These are phyloP conservation scores for Hordeum marinum DNA, from an alignment of 176 grass and related monocot species.

Conservation along the genomic window DNA sequence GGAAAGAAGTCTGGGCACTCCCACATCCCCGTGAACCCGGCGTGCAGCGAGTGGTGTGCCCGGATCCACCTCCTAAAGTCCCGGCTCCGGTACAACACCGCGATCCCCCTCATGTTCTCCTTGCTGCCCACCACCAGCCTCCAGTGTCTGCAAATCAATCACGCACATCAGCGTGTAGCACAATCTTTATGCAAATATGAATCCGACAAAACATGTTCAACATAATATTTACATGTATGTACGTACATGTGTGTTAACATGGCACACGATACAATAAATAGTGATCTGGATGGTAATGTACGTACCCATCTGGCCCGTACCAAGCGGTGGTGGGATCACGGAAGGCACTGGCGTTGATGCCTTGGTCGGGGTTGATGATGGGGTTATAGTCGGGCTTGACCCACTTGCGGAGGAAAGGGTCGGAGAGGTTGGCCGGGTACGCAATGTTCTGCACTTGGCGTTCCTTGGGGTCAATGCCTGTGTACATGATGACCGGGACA, in stretches of 20 bases:
- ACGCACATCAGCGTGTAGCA: not conserved
- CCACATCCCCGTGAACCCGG: constrained; percentile 71
- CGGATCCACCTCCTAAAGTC: constrained; percentile 60
- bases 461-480: constrained; percentile 47
- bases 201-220: not conserved
- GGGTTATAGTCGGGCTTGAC: constrained; percentile 77
- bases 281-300: not conserved
- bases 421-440: too few relatives aligned
- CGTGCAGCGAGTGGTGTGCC: constrained; percentile 47
- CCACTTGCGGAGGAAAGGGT: constrained; percentile 23
- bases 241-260: not conserved
- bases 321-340: constrained; percentile 76
- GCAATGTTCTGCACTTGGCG: not conserved
- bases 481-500: constrained; percentile 55
- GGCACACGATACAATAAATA: not conserved
- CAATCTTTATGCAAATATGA: not conserved
- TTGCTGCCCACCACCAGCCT: constrained; percentile 54
- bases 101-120: constrained; percentile 34
- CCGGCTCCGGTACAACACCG: constrained; percentile 55
- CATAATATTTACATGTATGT: not conserved
- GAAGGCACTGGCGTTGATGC: constrained; percentile 61
- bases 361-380: constrained; percentile 20
- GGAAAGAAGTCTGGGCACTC: constrained; percentile 95
- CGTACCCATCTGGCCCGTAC: constrained; percentile 38
- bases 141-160: constrained; percentile 26